A percentile compares a stretch with the other conserved stretches of the same genome.
These are phyloP conservation scores for Sclerotinia minor DNA, from an alignment of 2,329 filamentous ascomycete species.

Conservation along the genomic window DNA sequence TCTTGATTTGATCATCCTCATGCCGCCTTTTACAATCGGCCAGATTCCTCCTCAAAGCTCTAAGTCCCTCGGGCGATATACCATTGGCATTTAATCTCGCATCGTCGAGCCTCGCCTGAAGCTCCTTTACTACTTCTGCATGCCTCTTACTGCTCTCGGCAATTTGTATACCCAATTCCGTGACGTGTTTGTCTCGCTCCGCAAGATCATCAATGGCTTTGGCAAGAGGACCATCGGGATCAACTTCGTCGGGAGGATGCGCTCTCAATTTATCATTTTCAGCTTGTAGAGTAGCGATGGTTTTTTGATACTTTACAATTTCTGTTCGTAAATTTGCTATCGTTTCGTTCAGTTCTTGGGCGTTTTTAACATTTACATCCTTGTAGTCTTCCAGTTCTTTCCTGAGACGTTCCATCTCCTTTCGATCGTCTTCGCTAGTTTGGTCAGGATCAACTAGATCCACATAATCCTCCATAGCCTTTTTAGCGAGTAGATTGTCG, in stretches of 20 bases:
- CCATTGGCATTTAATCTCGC: slow-evolving; percentile 10
- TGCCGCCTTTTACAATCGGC: neutral
- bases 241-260: neutral
- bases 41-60: neutral
- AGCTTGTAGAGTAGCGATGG: neutral
- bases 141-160: neutral
- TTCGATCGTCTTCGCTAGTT: neutral
- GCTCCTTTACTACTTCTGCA: neutral
- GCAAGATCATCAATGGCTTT: neutral
- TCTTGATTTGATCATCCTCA: neutral
- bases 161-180: neutral
- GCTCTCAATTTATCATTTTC: neutral
- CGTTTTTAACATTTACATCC: neutral
- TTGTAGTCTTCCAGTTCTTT: neutral
- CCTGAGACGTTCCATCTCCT: neutral
- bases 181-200: neutral
- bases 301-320: neutral
- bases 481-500: neutral
- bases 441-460: neutral
- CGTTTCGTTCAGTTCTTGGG: neutral
- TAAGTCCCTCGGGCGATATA: slow-evolving; percentile 3
- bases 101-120: slow-evolving; percentile 7
- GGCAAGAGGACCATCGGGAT: neutral
- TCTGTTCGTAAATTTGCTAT: neutral
- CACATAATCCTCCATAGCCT: neutral